Percentiles rank a stretch among this genome's conserved stretches.
These are phyloP conservation scores for Turritis glabra DNA, from an alignment of 345 rosid species.

Conservation along the genomic window DNA sequence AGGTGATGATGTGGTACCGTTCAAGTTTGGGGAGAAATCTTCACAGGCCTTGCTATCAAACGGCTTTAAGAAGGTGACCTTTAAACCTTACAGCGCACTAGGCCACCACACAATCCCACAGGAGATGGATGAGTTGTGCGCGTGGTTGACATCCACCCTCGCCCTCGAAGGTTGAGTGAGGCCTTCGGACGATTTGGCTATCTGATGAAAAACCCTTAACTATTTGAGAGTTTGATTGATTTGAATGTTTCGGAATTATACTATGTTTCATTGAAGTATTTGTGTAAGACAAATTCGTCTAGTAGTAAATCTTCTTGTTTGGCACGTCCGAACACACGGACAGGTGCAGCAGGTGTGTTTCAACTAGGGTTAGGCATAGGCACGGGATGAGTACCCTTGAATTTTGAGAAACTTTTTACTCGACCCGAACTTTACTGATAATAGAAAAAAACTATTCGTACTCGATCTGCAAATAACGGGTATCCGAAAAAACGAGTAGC, in stretches of 20 bases:
- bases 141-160: conserved; percentile 72
- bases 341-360: too few relatives aligned
- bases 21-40: conserved; percentile 90
- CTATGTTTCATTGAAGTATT: conserved; percentile 5
- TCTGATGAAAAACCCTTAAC: conserved; percentile 9
- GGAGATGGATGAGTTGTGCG: conserved; percentile 83
- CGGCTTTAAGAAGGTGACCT: conserved; percentile 71
- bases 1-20: conserved; percentile 92
- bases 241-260: conserved; percentile 1
- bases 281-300: not conserved
- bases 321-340: not conserved
- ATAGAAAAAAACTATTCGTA: too few relatives aligned
- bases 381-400: too few relatives aligned
- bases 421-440: too few relatives aligned
- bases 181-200: not conserved
- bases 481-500: too few relatives aligned
- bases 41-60: conserved; percentile 53
- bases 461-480: too few relatives aligned
- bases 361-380: too few relatives aligned
- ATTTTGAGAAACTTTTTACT: too few relatives aligned
- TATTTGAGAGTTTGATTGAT: conserved; percentile 8
- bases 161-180: conserved; percentile 50
- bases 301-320: not conserved
- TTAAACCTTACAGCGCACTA: conserved; percentile 76
- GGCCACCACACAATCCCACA: conserved; percentile 91